Base-by-base conservation (phyloP, 1,284 basidiomycete species). In the Sanghuangporus baumii region DNA sequence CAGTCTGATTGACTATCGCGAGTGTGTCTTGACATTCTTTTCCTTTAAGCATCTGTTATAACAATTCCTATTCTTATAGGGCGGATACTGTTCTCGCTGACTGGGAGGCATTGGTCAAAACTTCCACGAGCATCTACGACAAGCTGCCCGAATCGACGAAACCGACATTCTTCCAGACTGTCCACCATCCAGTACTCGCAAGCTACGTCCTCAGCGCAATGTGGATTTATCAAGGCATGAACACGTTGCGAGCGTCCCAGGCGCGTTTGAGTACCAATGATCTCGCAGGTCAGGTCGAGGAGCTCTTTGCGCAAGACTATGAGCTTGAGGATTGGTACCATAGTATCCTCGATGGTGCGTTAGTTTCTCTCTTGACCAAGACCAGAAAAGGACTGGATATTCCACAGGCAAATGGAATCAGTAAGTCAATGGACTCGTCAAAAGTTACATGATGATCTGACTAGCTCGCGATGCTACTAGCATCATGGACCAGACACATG, bases 401-500 rank as follows among this genome's bases (percentile, higher is more conserved):
- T 31, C 36, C 5, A 36, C 20, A 83, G 81, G 82, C 6, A 86
- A 86, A 79, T 86, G 84, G 82, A 73, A 80, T 63, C 81, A 83
- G 80, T 82, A 67, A 65, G 79, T 73, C 31, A 12, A n/a, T 58
- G 31, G 43, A 18, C 6, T 34, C 9, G 9, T 51, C 1, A 43
- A 18, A 16, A 43, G 56, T 52, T 46, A 12, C 37, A 5, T 31
- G 12, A 60, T 18, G 9, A 55, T 48, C 23, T 31, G n/a, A 40
- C 38, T 56, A 23, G 59, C 7, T n/a, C 20, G 23, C 23, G 47
- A 57, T 14, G 46, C 50, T 52, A 84, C 50, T 52, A 84, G 85
- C 67, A 87, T 87, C 80, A 86, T 89, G 81, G 81, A 84, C 65
- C 86, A 88, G 68, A 86, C 83, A 7, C 83, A 85, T 71, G 69